Percentiles rank a stretch among this genome's conserved stretches.
These are phyloP conservation scores for Leccinum subfulvum DNA, from an alignment of 1,284 basidiomycete species.

Conservation along the genomic window DNA sequence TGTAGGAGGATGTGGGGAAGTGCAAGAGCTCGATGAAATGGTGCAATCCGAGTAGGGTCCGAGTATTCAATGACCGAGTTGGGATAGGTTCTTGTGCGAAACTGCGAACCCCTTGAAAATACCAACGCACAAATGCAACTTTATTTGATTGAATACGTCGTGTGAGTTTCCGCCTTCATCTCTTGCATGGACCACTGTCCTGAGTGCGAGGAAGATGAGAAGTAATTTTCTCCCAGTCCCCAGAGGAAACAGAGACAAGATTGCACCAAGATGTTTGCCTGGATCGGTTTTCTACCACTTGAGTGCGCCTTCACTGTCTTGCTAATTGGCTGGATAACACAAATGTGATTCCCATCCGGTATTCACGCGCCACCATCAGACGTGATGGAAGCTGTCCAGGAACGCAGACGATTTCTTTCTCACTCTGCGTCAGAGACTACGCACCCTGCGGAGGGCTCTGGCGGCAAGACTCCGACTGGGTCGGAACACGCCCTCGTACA, in stretches of 20 bases:
- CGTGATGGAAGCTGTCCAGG: not conserved
- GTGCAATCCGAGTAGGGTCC: not conserved
- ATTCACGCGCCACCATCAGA: not conserved
- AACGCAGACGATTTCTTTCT: not conserved
- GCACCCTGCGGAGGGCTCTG: not conserved
- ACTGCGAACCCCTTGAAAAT: not conserved
- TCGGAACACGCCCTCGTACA: not conserved
- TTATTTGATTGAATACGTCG: not conserved
- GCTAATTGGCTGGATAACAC: not conserved
- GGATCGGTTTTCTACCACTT: too few species aligned
- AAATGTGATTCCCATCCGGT: not conserved
- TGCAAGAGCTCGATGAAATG: not conserved
- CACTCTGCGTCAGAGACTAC: not conserved
- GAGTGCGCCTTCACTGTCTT: not conserved
- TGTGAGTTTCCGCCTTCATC: not conserved
- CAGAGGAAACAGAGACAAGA: too few species aligned
- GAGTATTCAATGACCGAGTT: not conserved
- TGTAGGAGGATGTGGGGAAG: not conserved
- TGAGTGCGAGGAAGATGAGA: not conserved
- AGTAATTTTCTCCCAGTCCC: too few species aligned
- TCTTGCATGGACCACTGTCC: not conserved
- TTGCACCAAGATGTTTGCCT: too few species aligned
- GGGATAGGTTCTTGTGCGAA: not conserved
- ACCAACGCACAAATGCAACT: not conserved
- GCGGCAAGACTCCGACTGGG: not conserved